Evolutionary conservation across 208 protist species (phyloP), one percentile per base, ranked within the genome.

Genomic region (Porcisia deanei): DNA sequence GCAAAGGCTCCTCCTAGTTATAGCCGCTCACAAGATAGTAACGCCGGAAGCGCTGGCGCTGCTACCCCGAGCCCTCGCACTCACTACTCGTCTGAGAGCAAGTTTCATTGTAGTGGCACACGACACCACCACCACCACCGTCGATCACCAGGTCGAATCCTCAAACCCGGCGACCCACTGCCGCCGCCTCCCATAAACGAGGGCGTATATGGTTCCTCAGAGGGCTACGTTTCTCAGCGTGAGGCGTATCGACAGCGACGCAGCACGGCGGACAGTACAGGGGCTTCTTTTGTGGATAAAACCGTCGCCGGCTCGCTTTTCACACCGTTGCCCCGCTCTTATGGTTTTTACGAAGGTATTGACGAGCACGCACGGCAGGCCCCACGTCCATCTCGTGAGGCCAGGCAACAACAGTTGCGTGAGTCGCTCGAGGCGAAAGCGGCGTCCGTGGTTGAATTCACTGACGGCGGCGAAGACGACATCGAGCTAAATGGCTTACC

Each of bases 381-480:
- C 1, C 63, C 61, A 12, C 72, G 67, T 39, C 69, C 79, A 6
- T 83, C 86, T 10, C 83, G 80, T 1, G 85, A 94, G 76, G 81
- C 82, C 65, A 79, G 92, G 3, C 84, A 71, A 22, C 73, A 84
- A 65, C 80, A 81, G 74, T 69, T 94, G 72, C 88, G 84, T 49
- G 80, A 81, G 39, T 81, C 90, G 3, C 81, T 97, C 8, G 89
- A 95, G 64, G 67, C 74, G 37, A 68, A 89, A 10, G 90, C 91
- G 25, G 82, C 80, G 14, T 93, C 90, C 1, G 80, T 86, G 12
- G 85, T 97, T 25, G 90, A 97, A 68, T 90, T 97, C 61, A 95
- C 87, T 0, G 88, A 93, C 12, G 93, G 88, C 61, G 88, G 89
- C 1, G 91, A 97, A 80, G 68, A 69, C 22, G 90, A 97, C 79